Base-by-base conservation (phyloP, 257 asterid genomes). In the Nicotiana knightiana region DNA sequence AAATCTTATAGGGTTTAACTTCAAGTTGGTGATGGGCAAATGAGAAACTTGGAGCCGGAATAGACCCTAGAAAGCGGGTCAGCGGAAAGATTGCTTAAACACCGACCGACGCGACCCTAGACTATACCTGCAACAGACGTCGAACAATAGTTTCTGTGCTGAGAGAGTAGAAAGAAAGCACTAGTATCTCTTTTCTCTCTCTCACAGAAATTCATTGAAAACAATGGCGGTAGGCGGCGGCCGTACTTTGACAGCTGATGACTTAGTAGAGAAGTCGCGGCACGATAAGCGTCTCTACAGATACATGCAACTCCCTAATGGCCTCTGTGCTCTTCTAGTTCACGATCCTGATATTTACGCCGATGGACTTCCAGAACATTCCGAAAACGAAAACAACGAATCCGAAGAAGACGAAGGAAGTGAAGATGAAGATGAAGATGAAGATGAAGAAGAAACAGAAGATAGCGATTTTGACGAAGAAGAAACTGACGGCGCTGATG, bases 341-440 rank as follows among this genome's bases (percentile, higher is more conserved):
- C 98, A 96, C 91, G 99, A 96, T 88, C 99, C 99, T 9, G 96
- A 96, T 91, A 96, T 96, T 86, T 90, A 86, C 87, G 80, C 93
- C 4, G 86, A 76, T 32, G 89, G 84, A 8, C 88, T 82, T 51
- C 85, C 48, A 64, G 83, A 21, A 81, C 57, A 58, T 71, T 16
- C 76, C 18, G 86, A 68, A 6, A 32, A 4, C 12, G 62, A 46
- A 62, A 24, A 62, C 17, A 26, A 61, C 6, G 37, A 71, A 18
- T 30, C 67, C 18, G 85, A 66, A 10, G 26, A 4, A 6, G 67
- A 54, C 35, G 91, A 85, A 24, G 88, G 82, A 15, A 90, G 83
- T 15, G 93, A 87, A 4, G 86, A 67, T 4, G 84, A 76, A 0
- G 88, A 21, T 21, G 24, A 21, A 21, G 24, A 21, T 21, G 24